Conservation (phyloP, 1,284 basidiomycete genomes). For the Flammula alnicola region DNA sequence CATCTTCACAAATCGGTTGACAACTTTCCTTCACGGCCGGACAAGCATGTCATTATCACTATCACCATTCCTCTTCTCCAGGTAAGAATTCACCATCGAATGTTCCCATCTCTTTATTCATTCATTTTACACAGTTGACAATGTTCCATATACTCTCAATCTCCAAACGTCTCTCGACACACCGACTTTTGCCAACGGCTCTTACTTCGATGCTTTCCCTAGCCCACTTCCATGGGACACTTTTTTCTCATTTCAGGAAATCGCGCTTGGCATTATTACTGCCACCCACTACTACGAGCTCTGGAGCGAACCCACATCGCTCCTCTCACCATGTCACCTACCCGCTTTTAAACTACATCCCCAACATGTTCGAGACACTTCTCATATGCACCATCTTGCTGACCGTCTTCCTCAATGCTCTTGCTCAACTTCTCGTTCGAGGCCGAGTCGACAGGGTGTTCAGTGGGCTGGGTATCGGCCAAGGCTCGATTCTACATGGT, state of each 20-base stretch:
- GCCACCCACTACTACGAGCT: conserved; percentile 8
- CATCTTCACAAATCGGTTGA: conserved; percentile 48
- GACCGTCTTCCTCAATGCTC: conserved; percentile 58
- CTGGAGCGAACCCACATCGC: conserved; percentile 13
- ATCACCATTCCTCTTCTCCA: conserved; percentile 73
- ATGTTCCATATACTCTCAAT: conserved; percentile 68
- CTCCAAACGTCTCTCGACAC: conserved; percentile 60
- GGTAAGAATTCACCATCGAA: conserved; percentile 36
- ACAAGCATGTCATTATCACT: conserved; percentile 69
- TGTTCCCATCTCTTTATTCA: background rate
- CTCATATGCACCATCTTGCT: conserved; percentile 59
- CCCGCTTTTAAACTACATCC: conserved; percentile 73
- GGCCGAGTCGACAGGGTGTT: conserved; percentile 43
- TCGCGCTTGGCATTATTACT: conserved; percentile 7
- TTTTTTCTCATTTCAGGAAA: conserved; percentile 45
- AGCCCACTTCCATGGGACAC: conserved; percentile 66
- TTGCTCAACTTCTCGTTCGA: conserved; percentile 68
- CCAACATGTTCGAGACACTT: conserved; percentile 69
- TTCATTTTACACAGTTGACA: conserved; percentile 47
- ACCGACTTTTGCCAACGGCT: conserved; percentile 68
- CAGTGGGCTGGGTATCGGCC: conserved; percentile 36
- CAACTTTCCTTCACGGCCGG: conserved; percentile 60
- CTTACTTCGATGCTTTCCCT: conserved; percentile 62
- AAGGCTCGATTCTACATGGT: conserved; percentile 16
- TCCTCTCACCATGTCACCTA: conserved; percentile 38